Evolutionary conservation across 2,329 filamentous ascomycete genomes (phyloP).

Genomic region (Alternaria postmessia): DNA sequence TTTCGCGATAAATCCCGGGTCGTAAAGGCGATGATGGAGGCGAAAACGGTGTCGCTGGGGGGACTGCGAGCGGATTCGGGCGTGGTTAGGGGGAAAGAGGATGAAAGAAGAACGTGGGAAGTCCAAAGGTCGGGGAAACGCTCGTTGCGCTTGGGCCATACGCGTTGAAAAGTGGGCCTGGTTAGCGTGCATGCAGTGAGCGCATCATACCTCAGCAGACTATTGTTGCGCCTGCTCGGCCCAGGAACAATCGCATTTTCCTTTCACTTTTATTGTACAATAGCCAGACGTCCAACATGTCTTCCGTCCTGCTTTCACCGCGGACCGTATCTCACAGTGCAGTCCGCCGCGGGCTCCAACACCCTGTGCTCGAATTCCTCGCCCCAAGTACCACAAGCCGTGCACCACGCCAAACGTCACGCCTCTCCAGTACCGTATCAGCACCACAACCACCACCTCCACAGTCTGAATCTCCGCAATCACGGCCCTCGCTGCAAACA

Average conservation of each 20-base stretch:
- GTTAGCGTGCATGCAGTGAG: constrained; percentile 28
- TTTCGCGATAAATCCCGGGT: neutral
- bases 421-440: constrained; percentile 22
- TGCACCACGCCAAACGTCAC: constrained; percentile 23
- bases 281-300: constrained; percentile 23
- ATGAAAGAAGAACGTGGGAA: constrained; percentile 24
- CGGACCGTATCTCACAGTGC: constrained; percentile 27
- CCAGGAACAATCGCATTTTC: constrained; percentile 12
- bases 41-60: constrained; percentile 13
- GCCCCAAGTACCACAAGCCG: constrained; percentile 31
- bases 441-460: constrained; percentile 12
- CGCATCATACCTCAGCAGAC: constrained; percentile 24
- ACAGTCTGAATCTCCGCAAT: constrained; percentile 1
- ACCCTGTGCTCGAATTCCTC: constrained; percentile 38
- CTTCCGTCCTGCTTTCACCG: constrained; percentile 22
- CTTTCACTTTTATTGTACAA: constrained; percentile 11
- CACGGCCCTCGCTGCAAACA: constrained; percentile 12
- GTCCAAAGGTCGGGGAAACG: constrained; percentile 33
- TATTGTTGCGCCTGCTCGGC: constrained; percentile 5
- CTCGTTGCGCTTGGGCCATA: constrained; percentile 26
- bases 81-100: constrained; percentile 26
- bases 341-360: constrained; percentile 3
- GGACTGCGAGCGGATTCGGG: constrained; percentile 19
- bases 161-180: constrained; percentile 31
- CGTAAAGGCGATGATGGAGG: constrained; percentile 7